Conservation (phyloP, 306 rosid species). For the Cicer yamashitae region DNA sequence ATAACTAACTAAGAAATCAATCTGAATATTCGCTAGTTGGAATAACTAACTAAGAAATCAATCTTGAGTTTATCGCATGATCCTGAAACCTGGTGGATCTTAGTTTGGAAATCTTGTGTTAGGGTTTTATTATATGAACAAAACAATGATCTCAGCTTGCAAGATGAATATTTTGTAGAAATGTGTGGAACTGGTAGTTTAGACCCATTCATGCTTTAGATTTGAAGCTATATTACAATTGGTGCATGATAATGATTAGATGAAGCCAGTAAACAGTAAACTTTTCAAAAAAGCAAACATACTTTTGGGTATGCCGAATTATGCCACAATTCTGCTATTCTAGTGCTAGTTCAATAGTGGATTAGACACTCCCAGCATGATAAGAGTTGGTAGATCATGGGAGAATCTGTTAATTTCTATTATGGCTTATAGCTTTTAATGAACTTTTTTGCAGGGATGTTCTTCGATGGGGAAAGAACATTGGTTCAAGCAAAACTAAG, state of each 20-base stretch:
- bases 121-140: neutral
- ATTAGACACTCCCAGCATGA: constrained; percentile 20
- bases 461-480: constrained; percentile 97
- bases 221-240: constrained; percentile 6
- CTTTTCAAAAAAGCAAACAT: neutral
- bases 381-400: constrained; percentile 22
- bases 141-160: constrained; percentile 16
- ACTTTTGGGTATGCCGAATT: neutral
- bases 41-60: neutral
- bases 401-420: constrained; percentile 15
- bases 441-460: constrained; percentile 66
- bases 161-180: constrained; percentile 9
- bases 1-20: neutral
- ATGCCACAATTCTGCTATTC: constrained; percentile 19
- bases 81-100: constrained; percentile 1
- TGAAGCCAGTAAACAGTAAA: constrained; percentile 17
- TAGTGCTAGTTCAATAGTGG: constrained; percentile 12
- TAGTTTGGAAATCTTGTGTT: constrained; percentile 2
- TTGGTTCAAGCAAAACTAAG: constrained; percentile 73
- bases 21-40: neutral
- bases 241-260: constrained; percentile 22
- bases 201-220: constrained; percentile 21
- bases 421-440: constrained; percentile 30
- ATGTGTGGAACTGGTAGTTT: constrained; percentile 4
- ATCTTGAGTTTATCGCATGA: neutral